These are phyloP conservation scores for Aspergillus wentii DNA, from an alignment of 495 filamentous ascomycete genomes.

Conservation along the genomic window DNA sequence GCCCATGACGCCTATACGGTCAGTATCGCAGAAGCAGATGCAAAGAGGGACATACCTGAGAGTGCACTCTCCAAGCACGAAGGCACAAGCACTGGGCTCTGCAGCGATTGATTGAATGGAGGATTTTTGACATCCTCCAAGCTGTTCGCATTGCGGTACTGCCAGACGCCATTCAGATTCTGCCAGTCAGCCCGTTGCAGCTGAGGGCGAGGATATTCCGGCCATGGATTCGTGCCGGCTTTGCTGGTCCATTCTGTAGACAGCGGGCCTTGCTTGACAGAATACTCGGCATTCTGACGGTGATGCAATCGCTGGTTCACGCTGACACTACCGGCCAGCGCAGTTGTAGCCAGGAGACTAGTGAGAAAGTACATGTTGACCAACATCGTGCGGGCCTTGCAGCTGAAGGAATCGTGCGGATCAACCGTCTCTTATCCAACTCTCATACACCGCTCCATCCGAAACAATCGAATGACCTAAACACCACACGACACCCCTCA, in stretches of 20 bases:
- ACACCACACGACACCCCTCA: no score
- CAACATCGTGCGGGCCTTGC: no score
- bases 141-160: slow-evolving; percentile 45
- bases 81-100: slow-evolving; percentile 52
- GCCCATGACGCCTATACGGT: slow-evolving; percentile 44
- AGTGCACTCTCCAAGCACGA: slow-evolving; percentile 59
- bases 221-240: slow-evolving; percentile 60
- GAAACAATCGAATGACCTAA: no score
- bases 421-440: no score
- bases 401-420: no score
- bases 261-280: slow-evolving; percentile 38
- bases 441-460: no score
- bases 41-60: slow-evolving; percentile 30
- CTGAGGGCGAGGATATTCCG: slow-evolving; percentile 61
- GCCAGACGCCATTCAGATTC: slow-evolving; percentile 63
- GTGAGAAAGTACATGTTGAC: no score
- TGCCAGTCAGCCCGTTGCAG: slow-evolving; percentile 54
- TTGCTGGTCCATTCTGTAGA: slow-evolving; percentile 59
- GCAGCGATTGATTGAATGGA: slow-evolving; percentile 35
- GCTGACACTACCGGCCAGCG: no score
- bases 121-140: slow-evolving; percentile 35
- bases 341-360: neutral
- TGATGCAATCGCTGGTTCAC: neutral
- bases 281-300: slow-evolving; percentile 14
- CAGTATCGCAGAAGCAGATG: neutral